These are phyloP conservation scores for Euryodendron excelsum DNA, from an alignment of 148 eudicot species.

Conservation along the genomic window DNA sequence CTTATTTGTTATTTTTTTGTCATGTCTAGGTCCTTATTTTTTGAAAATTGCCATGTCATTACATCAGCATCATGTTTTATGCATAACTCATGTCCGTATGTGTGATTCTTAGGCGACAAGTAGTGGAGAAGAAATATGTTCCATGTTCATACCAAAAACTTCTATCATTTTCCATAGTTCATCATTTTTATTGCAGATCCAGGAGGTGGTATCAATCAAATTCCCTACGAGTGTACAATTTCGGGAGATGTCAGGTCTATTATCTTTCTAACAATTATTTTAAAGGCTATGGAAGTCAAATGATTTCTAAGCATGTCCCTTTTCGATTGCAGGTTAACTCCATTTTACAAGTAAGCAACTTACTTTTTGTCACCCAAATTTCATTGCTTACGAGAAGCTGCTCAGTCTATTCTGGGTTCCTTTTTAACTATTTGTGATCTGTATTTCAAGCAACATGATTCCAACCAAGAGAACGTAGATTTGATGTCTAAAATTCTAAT, in stretches of 20 bases:
- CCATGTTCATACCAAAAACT: not conserved
- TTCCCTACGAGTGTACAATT: constrained; percentile 77
- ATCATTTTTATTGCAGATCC: constrained; percentile 57
- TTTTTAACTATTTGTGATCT: not conserved
- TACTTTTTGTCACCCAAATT: not conserved
- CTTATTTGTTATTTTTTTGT: not conserved
- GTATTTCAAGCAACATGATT: not conserved
- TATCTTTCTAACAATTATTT: constrained; percentile 10
- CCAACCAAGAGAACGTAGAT: not conserved
- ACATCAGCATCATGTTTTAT: not conserved
- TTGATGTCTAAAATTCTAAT: not conserved
- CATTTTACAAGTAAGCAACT: constrained; percentile 76
- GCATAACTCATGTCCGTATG: not conserved
- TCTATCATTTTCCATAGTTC: not conserved
- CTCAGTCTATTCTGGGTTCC: not conserved
- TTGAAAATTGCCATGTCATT: not conserved
- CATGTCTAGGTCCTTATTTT: not conserved
- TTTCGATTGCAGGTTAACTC: constrained; percentile 80
- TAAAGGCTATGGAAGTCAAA: not conserved
- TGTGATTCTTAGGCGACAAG: not conserved
- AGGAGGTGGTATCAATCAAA: constrained; percentile 95
- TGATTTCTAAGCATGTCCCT: constrained; percentile 16
- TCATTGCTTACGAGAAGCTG: not conserved
- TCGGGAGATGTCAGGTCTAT: constrained; percentile 91
- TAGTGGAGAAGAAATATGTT: constrained; percentile 7